Base-by-base conservation (phyloP, 129 eudicot genomes). In the Saussurea involucrata region DNA sequence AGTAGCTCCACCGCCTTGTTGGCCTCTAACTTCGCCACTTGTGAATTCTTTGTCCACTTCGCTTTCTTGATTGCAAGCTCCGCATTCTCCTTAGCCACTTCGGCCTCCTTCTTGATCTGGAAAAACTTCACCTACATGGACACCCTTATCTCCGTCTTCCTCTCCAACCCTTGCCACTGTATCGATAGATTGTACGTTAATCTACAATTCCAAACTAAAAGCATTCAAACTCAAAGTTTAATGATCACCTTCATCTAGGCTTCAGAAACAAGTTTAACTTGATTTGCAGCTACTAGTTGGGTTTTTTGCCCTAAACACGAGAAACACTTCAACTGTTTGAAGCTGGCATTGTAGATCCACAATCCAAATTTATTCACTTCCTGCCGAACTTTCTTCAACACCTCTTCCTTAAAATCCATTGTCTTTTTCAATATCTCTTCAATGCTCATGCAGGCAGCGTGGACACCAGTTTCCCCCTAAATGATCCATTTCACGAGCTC, bases 361-460 rank as follows among this genome's bases (percentile, higher is more conserved):
- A 88, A 80, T 8, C 90, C 93, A 22, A 88, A 88, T 49, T 86
- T 90, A 37, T 88, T 78, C 0, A 88, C 63, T 55, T 88, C 93
- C 6, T 81, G 78, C 37, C 83, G 93, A 5, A 88, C 86, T 2
- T 81, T 86, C 68, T 73, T 83, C 20, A 85, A 83, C 22, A 88
- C 86, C 68, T 85, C 87, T 9, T 75, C 36, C 36, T 88, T 88
- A 49, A 88, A 83, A 37, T 85, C 86, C 32, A 85, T 85, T n/a
- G 90, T 75, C 2, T 88, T 88, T 68, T 21, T 78, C 64, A 88
- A 86, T 18, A 88, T 82, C 63, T 86, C 83, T 24, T 88, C 88
- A 90, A 88, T 88, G 58, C 90, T 88, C 93, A 84, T 86, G 20
- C 90, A 86, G 6, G 94, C 94, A 0, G 87, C 90, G 1, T 86